Evolutionary conservation across 2,329 filamentous ascomycete genomes (phyloP).

Genomic region (Aspergillus neotritici): DNA sequence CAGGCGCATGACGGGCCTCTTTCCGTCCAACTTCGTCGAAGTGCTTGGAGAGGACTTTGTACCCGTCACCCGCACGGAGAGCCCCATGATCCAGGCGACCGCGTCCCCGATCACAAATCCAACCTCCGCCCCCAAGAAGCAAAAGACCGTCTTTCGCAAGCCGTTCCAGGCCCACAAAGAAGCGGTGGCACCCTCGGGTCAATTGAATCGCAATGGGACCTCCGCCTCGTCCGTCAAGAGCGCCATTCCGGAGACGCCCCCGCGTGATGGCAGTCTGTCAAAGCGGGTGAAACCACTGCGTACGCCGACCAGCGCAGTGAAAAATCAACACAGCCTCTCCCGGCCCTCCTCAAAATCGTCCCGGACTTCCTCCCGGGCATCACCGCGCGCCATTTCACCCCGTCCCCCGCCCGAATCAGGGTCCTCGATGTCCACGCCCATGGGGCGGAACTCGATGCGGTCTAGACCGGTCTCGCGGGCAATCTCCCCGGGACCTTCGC

Average conservation of each 20-base stretch:
- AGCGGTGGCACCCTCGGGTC: slow-evolving; percentile 37
- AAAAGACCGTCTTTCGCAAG: slow-evolving; percentile 56
- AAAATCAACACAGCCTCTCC: slow-evolving; percentile 33
- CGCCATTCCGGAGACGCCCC: slow-evolving; percentile 32
- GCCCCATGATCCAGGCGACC: slow-evolving; percentile 51
- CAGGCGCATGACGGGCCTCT: slow-evolving; percentile 82
- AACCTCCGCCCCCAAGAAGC: slow-evolving; percentile 51
- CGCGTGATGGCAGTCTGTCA: slow-evolving; percentile 30
- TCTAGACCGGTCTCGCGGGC: no score
- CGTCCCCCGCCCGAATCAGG: slow-evolving; percentile 13
- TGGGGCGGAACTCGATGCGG: no score
- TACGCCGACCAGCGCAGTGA: slow-evolving; percentile 35
- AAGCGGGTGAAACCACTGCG: slow-evolving; percentile 30
- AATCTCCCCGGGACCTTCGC: no score
- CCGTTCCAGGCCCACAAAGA: slow-evolving; percentile 60
- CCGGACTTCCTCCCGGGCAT: slow-evolving; percentile 16
- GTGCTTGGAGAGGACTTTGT: slow-evolving; percentile 80
- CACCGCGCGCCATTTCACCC: slow-evolving; percentile 24
- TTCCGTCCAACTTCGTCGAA: slow-evolving; percentile 96
- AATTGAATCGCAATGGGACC: slow-evolving; percentile 26
- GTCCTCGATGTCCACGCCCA: no score
- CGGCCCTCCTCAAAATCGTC: slow-evolving; percentile 27
- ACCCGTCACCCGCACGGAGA: slow-evolving; percentile 51
- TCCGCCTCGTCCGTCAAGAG: slow-evolving; percentile 33
- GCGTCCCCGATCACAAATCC: slow-evolving; percentile 40